Evolutionary conservation across 805 yeast species (phyloP).

Genomic region (Yarrowia sp.): DNA sequence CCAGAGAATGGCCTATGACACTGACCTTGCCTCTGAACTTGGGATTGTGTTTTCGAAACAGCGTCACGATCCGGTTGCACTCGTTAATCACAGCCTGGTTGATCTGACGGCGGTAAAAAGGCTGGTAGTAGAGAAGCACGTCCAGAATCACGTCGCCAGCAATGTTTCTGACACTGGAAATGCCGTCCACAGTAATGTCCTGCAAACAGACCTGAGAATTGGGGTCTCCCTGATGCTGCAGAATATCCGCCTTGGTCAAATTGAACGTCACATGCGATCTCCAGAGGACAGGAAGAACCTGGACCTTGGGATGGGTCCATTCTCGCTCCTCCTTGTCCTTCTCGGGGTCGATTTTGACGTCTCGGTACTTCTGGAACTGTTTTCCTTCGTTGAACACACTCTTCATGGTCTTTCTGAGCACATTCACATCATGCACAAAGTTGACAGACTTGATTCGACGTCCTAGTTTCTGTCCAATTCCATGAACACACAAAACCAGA

Average conservation of each 20-base stretch:
- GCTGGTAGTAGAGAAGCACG: constrained; percentile 70
- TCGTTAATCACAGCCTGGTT: constrained; percentile 57
- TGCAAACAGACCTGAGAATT: constrained; percentile 42
- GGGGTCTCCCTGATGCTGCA: constrained; percentile 27
- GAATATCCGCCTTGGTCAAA: constrained; percentile 25
- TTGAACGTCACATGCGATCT: constrained; percentile 52
- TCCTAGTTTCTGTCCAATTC: constrained; percentile 89
- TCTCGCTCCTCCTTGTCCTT: not conserved
- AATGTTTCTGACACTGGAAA: constrained; percentile 64
- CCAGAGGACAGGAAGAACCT: constrained; percentile 91
- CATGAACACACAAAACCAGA: constrained; percentile 85
- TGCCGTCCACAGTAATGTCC: constrained; percentile 71
- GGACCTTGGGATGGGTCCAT: constrained; percentile 37
- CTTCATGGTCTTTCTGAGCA: constrained; percentile 40
- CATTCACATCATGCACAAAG: constrained; percentile 79
- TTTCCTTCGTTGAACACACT: constrained; percentile 19
- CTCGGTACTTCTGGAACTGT: not conserved
- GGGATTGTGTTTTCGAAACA: constrained; percentile 55
- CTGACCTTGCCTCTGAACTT: constrained; percentile 66
- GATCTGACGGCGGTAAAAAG: constrained; percentile 59
- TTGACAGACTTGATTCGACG: constrained; percentile 73
- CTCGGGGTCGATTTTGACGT: not conserved
- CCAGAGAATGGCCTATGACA: constrained; percentile 86
- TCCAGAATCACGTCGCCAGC: constrained; percentile 87
- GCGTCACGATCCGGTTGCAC: constrained; percentile 58